Percentiles rank a stretch among this genome's conserved stretches.
phyloP scores from a whole-genome alignment of 1,284 basidiomycete genomes.

The Leccinum cinnamomeum region DNA sequence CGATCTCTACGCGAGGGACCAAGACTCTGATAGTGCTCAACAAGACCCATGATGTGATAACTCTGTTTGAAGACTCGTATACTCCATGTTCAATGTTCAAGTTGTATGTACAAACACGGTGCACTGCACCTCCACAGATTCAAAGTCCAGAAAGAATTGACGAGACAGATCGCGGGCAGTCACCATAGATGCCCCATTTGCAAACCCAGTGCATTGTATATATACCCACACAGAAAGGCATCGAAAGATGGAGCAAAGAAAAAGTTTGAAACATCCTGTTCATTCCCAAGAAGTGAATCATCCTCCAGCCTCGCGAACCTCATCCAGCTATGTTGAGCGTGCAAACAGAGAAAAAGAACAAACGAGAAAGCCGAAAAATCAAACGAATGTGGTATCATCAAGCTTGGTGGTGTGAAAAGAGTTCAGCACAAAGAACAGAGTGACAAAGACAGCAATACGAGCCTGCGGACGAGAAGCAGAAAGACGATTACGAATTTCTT shows the following conservation, averaged over 20 bases:
- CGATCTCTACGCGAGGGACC: background rate
- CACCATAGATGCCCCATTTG: background rate
- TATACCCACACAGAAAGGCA: background rate
- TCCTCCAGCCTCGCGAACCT: slow-evolving; percentile 4
- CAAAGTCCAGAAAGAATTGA: background rate
- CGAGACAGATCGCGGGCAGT: background rate
- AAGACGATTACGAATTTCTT: slow-evolving; percentile 20
- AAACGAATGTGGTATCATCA: slow-evolving; percentile 27
- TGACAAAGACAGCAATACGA: slow-evolving; percentile 1
- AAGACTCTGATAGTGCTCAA: background rate
- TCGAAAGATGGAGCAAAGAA: background rate
- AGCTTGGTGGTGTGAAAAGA: slow-evolving; percentile 1
- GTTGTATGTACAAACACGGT: background rate
- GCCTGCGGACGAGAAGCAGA: slow-evolving; percentile 13
- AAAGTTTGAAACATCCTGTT: background rate
- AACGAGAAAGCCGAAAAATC: background rate
- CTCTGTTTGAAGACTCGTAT: background rate
- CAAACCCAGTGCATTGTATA: background rate
- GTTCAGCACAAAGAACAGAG: slow-evolving; percentile 1
- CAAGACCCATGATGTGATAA: background rate
- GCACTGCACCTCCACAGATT: background rate
- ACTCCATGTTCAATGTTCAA: background rate
- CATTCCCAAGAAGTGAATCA: slow-evolving; percentile 7
- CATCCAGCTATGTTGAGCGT: slow-evolving; percentile 3
- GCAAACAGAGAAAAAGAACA: background rate